Percentiles rank a stretch among this genome's conserved stretches.
Conservation (phyloP, 306 rosid genomes). For the Datisca glomerata region DNA sequence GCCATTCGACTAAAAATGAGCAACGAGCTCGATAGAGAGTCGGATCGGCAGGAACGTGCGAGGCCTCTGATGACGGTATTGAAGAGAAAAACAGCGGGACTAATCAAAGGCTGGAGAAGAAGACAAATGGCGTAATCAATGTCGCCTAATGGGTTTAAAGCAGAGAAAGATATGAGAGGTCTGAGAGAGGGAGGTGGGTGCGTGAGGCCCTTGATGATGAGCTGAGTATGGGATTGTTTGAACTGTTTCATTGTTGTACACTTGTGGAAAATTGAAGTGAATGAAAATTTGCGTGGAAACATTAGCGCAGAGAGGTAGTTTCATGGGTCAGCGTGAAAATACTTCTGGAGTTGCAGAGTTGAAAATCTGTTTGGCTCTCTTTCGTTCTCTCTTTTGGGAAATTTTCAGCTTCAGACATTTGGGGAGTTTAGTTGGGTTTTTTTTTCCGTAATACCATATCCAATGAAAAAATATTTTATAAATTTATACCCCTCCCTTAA, state of each 20-base stretch:
- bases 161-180: conserved; percentile 17
- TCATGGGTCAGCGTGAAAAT: not conserved
- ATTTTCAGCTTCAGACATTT: no score
- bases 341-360: no score
- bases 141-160: conserved; percentile 14
- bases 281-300: conserved; percentile 3
- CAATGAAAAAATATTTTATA: no score
- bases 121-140: conserved; percentile 12
- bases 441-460: no score
- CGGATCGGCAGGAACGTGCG: conserved; percentile 7
- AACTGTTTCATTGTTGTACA: conserved; percentile 11
- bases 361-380: no score
- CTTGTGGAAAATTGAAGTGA: conserved; percentile 11
- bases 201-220: conserved; percentile 1
- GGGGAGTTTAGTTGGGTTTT: no score
- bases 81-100: conserved; percentile 12
- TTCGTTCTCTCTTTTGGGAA: no score
- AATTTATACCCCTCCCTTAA: no score
- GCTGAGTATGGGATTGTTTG: conserved; percentile 15
- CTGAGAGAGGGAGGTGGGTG: conserved; percentile 16
- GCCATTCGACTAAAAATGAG: conserved; percentile 14
- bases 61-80: conserved; percentile 15
- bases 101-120: conserved; percentile 3
- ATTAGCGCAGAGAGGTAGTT: not conserved
- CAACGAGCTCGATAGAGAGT: conserved; percentile 10